phyloP scores from a whole-genome alignment of 2,329 filamentous ascomycete genomes.

The Pseudogymnoascus sp. region DNA sequence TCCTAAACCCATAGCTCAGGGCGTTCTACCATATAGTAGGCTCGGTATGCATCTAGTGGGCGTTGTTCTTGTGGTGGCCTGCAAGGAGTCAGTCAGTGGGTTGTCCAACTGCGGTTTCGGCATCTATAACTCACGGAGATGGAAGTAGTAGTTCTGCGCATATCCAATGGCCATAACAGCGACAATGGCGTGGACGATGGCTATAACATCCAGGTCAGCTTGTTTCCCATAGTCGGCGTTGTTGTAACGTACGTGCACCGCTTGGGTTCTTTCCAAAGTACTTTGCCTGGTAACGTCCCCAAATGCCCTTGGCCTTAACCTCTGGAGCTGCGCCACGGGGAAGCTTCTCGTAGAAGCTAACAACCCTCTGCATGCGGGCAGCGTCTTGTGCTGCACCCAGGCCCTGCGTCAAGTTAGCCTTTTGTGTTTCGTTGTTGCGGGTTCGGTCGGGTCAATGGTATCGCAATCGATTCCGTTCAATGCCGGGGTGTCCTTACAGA shows the following conservation, averaged over 20 bases:
- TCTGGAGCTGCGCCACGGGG: slow-evolving; percentile 86
- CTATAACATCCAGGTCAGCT: slow-evolving; percentile 40
- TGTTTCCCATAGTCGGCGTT: not conserved
- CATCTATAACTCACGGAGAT: slow-evolving; percentile 71
- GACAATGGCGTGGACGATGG: slow-evolving; percentile 79
- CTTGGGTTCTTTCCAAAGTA: slow-evolving; percentile 96
- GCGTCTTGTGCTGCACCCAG: slow-evolving; percentile 94
- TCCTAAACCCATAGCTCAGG: slow-evolving; percentile 6
- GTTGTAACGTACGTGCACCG: slow-evolving; percentile 66
- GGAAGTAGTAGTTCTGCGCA: slow-evolving; percentile 99
- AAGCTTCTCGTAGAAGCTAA: slow-evolving; percentile 98
- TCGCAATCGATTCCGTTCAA: slow-evolving; percentile 4
- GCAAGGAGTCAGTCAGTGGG: slow-evolving; percentile 23
- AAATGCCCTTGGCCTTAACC: slow-evolving; percentile 70
- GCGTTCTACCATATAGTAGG: slow-evolving; percentile 8
- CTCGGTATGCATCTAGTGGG: slow-evolving; percentile 61
- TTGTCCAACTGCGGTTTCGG: not conserved
- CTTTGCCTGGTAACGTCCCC: slow-evolving; percentile 80
- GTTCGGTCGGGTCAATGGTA: slow-evolving; percentile 7
- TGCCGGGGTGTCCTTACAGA: slow-evolving; percentile 24
- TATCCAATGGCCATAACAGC: slow-evolving; percentile 78
- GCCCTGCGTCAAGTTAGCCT: slow-evolving; percentile 53
- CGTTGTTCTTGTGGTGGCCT: slow-evolving; percentile 99
- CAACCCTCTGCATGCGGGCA: slow-evolving; percentile 93
- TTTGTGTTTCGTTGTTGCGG: slow-evolving; percentile 10